Conservation (phyloP, 2,329 filamentous ascomycete genomes). For the Pyricularia grisea region DNA sequence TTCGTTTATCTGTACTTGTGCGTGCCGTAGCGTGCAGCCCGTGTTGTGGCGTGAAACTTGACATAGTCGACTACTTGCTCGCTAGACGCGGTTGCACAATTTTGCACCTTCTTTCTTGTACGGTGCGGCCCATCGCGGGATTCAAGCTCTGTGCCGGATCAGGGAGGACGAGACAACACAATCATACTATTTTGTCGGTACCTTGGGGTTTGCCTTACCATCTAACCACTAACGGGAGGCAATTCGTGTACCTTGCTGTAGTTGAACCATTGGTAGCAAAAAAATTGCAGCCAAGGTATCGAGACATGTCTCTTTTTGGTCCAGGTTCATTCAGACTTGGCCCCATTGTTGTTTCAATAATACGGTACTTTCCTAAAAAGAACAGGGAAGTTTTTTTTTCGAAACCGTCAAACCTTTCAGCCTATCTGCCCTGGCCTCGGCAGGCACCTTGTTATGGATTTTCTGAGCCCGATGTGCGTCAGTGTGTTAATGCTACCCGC, state of each 20-base stretch:
- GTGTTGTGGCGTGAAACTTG: slow-evolving; percentile 1
- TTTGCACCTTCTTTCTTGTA: background rate
- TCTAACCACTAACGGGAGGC: background rate
- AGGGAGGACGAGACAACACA: background rate
- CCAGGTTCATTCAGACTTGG: background rate
- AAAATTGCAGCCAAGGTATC: background rate
- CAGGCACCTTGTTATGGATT: background rate
- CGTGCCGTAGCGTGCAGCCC: background rate
- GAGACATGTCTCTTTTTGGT: background rate
- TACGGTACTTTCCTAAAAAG: background rate
- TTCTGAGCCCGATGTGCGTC: background rate
- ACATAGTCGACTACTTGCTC: background rate
- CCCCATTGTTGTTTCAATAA: background rate
- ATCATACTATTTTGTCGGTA: background rate
- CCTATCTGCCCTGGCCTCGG: background rate
- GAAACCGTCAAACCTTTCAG: background rate
- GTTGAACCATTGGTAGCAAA: background rate
- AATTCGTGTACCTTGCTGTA: background rate
- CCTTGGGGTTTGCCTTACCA: background rate
- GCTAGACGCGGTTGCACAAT: background rate
- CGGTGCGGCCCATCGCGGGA: background rate
- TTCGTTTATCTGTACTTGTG: background rate
- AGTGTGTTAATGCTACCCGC: background rate
- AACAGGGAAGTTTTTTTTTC: background rate
- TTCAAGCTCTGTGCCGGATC: background rate